Conservation (phyloP, 164 flowering plant genomes). For the Magnolia officinalis region DNA sequence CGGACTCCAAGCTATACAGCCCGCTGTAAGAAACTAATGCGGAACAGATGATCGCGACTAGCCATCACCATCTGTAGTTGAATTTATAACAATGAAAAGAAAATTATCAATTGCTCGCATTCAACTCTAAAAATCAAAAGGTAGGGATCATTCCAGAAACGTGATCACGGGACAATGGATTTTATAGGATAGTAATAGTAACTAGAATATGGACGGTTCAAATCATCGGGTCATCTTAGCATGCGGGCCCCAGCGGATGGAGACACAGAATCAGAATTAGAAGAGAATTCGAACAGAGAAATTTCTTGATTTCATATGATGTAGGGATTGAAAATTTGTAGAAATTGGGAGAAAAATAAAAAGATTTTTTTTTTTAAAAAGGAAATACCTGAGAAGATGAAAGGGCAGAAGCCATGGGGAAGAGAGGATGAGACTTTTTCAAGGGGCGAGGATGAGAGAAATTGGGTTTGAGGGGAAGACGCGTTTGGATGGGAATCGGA, state of each 20-base stretch:
- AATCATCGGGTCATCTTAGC: background rate
- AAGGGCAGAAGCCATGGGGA: slow-evolving; percentile 40
- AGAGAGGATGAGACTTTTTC: slow-evolving; percentile 10
- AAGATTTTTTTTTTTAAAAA: background rate
- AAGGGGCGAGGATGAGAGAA: background rate
- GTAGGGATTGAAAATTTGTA: background rate
- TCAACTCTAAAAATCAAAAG: too few species aligned
- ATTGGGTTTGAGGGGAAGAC: background rate
- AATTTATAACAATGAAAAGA: too few species aligned
- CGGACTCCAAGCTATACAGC: too few species aligned
- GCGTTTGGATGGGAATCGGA: background rate
- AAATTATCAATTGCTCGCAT: too few species aligned
- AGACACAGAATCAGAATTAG: too few species aligned
- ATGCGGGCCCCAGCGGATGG: background rate
- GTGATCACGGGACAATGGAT: too few species aligned
- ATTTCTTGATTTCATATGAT: background rate
- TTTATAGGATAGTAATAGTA: background rate
- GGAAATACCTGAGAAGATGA: slow-evolving; percentile 29
- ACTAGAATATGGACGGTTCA: background rate
- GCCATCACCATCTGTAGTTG: too few species aligned
- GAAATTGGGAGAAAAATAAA: background rate
- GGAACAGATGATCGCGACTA: too few species aligned
- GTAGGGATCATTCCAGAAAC: too few species aligned
- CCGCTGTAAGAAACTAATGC: too few species aligned
- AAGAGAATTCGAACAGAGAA: background rate